Conservation (phyloP, 225 moss, liverwort and hornwort species). For the Marchantia paleacea region DNA sequence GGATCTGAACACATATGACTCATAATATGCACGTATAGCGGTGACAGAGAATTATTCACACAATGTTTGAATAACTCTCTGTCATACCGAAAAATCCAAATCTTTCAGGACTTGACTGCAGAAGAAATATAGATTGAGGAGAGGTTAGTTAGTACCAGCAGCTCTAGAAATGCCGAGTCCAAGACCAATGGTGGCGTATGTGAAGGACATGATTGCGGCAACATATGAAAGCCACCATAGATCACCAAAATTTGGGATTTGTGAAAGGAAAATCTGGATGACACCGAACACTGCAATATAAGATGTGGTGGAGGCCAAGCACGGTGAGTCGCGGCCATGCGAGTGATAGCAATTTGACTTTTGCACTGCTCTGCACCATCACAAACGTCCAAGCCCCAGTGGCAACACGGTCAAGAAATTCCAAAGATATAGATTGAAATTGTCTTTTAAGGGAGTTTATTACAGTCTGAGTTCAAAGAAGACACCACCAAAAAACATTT, state of each 20-base stretch:
- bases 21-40: too few species aligned
- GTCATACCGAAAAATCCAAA: too few species aligned
- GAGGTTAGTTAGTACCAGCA: conserved; percentile 26
- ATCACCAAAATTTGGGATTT: conserved; percentile 75
- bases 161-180: conserved; percentile 65
- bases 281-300: conserved; percentile 64
- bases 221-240: conserved; percentile 91
- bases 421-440: not conserved
- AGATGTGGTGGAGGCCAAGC: conserved; percentile 53
- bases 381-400: not conserved
- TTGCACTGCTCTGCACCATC: conserved; percentile 60
- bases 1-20: too few species aligned
- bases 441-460: too few species aligned
- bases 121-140: not conserved
- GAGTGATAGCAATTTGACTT: conserved; percentile 51
- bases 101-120: too few species aligned
- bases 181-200: conserved; percentile 66
- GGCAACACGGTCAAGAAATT: not conserved
- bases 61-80: too few species aligned
- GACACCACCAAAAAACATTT: too few species aligned
- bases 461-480: too few species aligned
- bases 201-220: conserved; percentile 76
- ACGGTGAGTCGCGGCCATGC: not conserved
- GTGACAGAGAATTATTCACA: too few species aligned
- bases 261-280: conserved; percentile 62